Conservation (phyloP, 352 stramenopile species). For the Aphanomyces stellatus region DNA sequence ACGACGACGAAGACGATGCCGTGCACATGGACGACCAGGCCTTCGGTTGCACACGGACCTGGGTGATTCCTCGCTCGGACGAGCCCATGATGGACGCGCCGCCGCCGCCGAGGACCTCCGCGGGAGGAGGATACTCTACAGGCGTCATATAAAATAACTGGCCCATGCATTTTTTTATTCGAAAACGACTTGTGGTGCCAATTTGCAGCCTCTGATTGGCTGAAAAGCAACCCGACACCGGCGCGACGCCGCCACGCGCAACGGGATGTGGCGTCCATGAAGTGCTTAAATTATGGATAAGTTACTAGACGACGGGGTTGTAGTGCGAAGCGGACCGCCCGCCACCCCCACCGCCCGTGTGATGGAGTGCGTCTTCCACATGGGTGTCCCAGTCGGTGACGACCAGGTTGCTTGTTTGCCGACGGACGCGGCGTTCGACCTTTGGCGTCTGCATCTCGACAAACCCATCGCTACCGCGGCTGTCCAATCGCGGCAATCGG, state of each 20-base stretch:
- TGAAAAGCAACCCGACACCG: not conserved
- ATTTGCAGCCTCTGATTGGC: not conserved
- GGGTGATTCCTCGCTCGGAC: not conserved
- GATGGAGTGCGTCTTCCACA: not conserved
- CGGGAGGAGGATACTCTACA: no score
- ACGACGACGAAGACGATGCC: not conserved
- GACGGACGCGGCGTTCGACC: no score
- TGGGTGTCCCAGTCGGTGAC: not conserved
- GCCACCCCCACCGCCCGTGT: not conserved
- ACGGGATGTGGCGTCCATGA: no score
- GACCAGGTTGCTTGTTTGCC: not conserved
- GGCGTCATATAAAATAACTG: slow-evolving; percentile 12
- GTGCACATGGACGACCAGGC: no score
- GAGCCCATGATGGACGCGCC: not conserved
- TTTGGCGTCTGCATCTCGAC: no score
- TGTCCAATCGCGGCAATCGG: not conserved
- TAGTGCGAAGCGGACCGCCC: not conserved
- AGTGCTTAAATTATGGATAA: not conserved
- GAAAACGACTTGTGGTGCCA: not conserved
- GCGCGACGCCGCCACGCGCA: not conserved
- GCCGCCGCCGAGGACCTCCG: not conserved
- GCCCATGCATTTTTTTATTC: slow-evolving; percentile 5
- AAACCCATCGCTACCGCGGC: not conserved
- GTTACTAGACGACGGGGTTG: not conserved
- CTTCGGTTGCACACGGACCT: slow-evolving; percentile 17